These are phyloP conservation scores for Termitomyces sp. DNA, from an alignment of 768 basidiomycete genomes.

Conservation along the genomic window DNA sequence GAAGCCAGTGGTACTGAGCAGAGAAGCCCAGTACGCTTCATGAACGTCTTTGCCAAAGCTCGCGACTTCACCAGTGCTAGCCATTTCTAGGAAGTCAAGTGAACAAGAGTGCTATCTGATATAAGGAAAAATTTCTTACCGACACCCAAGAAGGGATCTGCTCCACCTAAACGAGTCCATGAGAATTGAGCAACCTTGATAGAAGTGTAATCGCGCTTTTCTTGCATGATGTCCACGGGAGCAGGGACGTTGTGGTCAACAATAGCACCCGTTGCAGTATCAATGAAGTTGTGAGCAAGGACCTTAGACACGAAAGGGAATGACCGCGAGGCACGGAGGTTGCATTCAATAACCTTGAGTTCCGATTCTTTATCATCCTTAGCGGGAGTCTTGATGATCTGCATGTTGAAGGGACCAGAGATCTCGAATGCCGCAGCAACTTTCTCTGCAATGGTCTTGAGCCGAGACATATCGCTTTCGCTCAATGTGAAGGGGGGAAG, in stretches of 20 bases:
- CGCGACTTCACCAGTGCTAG: conserved; percentile 96
- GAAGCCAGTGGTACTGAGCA: conserved; percentile 95
- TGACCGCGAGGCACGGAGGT: conserved; percentile 93
- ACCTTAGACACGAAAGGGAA: conserved; percentile 99
- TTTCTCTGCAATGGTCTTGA: conserved; percentile 93
- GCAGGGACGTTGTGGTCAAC: conserved; percentile 82
- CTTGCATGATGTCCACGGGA: conserved; percentile 87
- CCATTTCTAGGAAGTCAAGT: conserved; percentile 68
- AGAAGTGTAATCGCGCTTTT: conserved; percentile 84
- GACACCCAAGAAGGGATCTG: conserved; percentile 95
- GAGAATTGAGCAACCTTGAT: conserved; percentile 99
- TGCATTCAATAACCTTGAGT: conserved; percentile 98
- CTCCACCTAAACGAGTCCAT: conserved; percentile 94
- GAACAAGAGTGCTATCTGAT: background rate
- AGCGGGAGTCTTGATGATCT: conserved; percentile 83
- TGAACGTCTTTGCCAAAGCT: conserved; percentile 90
- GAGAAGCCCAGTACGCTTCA: conserved; percentile 93
- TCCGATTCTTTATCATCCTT: conserved; percentile 50
- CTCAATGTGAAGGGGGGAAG: conserved; percentile 87
- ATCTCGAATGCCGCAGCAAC: conserved; percentile 94
- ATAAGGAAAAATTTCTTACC: conserved; percentile 44
- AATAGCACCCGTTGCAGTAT: conserved; percentile 87
- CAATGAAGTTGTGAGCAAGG: conserved; percentile 94
- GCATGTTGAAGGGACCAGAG: conserved; percentile 99
- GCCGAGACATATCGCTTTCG: conserved; percentile 71